Evolutionary conservation across 2,329 filamentous ascomycete species (phyloP).

Genomic region (Periconia digitata): DNA sequence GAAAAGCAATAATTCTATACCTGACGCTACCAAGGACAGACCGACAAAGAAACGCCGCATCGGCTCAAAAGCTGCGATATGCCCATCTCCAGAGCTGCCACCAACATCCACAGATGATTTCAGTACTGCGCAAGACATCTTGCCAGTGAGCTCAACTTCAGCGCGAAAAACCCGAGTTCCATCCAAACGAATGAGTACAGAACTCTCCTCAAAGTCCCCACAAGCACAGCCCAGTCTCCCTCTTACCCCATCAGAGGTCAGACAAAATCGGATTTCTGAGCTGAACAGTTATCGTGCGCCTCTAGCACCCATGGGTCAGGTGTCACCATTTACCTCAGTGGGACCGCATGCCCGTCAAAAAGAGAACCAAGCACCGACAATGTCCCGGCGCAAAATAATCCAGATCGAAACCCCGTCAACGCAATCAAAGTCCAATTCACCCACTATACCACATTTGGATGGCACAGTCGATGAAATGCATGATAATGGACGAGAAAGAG

Average conservation of each 20-base stretch:
- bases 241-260: slow-evolving; percentile 7
- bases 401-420: not conserved
- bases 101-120: not conserved
- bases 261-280: slow-evolving; percentile 10
- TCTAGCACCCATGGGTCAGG: slow-evolving; percentile 3
- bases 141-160: too few relatives aligned
- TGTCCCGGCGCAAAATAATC: not conserved
- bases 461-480: too few relatives aligned
- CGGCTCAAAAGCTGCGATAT: too few relatives aligned
- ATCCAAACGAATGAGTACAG: too few relatives aligned
- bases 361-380: not conserved
- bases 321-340: not conserved
- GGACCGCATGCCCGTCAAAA: not conserved
- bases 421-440: not conserved
- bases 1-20: too few relatives aligned
- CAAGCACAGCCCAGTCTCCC: not conserved
- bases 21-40: too few relatives aligned
- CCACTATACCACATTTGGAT: too few relatives aligned
- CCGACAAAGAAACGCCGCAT: too few relatives aligned
- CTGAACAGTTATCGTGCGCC: slow-evolving; percentile 11
- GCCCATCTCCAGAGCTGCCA: not conserved
- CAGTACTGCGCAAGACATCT: too few relatives aligned
- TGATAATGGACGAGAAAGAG: too few relatives aligned
- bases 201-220: not conserved
- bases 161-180: too few relatives aligned